Conservation (phyloP, 2,329 filamentous ascomycete species). For the Ophiobolus disseminans region DNA sequence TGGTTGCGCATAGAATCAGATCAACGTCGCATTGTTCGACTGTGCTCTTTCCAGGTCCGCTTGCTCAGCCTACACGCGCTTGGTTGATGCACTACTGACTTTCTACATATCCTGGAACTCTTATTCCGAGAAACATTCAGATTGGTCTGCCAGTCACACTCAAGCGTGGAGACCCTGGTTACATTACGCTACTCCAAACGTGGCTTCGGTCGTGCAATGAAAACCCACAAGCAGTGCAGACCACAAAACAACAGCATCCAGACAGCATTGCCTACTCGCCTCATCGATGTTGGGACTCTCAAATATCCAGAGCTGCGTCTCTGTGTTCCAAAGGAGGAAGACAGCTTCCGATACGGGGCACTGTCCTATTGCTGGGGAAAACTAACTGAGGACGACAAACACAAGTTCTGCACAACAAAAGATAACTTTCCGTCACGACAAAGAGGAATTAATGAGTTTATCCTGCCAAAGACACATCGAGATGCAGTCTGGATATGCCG, state of each 20-base stretch:
- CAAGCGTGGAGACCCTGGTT: background rate
- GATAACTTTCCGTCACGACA: too few species aligned
- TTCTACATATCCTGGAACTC: background rate
- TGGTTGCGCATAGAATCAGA: background rate
- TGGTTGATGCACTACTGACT: background rate
- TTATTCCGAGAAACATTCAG: background rate
- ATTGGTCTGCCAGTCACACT: background rate
- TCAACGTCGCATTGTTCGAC: background rate
- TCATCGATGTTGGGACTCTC: conserved; percentile 6
- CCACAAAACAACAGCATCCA: background rate
- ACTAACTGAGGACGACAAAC: too few species aligned
- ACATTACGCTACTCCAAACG: conserved; percentile 3
- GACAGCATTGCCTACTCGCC: conserved; percentile 6
- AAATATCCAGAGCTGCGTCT: background rate
- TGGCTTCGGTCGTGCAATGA: conserved; percentile 14
- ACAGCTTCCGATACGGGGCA: too few species aligned
- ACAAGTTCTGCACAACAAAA: too few species aligned
- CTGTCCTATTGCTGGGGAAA: too few species aligned
- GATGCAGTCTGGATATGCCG: too few species aligned
- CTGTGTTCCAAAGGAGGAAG: too few species aligned
- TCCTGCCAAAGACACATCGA: too few species aligned
- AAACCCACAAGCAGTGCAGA: conserved; percentile 2
- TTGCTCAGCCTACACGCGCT: background rate
- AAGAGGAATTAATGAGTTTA: too few species aligned
- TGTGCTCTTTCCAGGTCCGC: background rate